Conservation (phyloP, 2,329 filamentous ascomycete species). For the Botryotinia narcissicola region DNA sequence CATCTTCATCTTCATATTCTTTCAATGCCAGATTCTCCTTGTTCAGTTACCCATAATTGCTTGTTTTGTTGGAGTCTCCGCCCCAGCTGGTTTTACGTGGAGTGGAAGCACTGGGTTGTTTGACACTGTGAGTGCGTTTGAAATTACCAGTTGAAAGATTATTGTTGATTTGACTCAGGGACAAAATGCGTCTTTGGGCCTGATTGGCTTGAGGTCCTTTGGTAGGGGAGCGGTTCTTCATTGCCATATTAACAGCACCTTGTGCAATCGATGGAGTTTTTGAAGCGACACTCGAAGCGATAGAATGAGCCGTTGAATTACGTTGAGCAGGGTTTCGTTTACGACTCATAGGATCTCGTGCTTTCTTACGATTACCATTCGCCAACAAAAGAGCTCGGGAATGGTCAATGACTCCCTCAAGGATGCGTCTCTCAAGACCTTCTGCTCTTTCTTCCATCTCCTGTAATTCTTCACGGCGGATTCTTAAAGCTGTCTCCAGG, state of each 20-base stretch:
- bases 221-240: conserved; percentile 41
- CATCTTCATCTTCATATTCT: conserved; percentile 56
- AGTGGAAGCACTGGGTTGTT: conserved; percentile 52
- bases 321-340: conserved; percentile 50
- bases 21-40: conserved; percentile 63
- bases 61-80: conserved; percentile 40
- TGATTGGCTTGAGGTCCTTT: conserved; percentile 43
- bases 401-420: conserved; percentile 95
- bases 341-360: conserved; percentile 49
- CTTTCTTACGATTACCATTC: conserved; percentile 47
- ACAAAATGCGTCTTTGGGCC: conserved; percentile 75
- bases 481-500: conserved; percentile 82
- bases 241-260: conserved; percentile 52
- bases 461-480: conserved; percentile 86
- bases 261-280: conserved; percentile 39
- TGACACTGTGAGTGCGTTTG: conserved; percentile 76
- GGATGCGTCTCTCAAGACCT: conserved; percentile 82
- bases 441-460: conserved; percentile 90
- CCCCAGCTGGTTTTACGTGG: conserved; percentile 71
- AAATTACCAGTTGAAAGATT: conserved; percentile 63
- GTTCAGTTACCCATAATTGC: conserved; percentile 50
- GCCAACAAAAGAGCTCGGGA: conserved; percentile 85
- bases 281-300: conserved; percentile 35
- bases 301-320: conserved; percentile 42
- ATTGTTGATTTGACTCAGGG: conserved; percentile 83